Evolutionary conservation across 768 basidiomycete species (phyloP), one percentile per base, ranked within the genome.

Genomic region (Amanita subjunquillea): DNA sequence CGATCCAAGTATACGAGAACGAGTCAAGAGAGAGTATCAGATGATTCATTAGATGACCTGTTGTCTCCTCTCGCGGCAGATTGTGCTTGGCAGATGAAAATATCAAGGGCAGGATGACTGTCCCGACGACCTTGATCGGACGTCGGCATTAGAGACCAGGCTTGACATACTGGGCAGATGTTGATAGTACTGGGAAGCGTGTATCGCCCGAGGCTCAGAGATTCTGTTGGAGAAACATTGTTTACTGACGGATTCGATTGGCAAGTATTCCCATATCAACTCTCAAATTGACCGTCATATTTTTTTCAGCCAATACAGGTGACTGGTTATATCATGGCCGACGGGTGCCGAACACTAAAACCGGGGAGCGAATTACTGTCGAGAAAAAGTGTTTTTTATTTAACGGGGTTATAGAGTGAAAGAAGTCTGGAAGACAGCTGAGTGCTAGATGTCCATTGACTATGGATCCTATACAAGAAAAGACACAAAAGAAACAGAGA

Each of bases 171-270:
- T 97, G 2, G 96, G 96, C 0, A 73, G 87, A 47, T 82, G 87
- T 60, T 97, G 29, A 78, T 93, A 15, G 70, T 97, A 20, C 72
- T 98, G 51, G 70, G 75, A 2, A 81, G 83, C 55, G 77, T 92
- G 2, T 85, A 89, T 58, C 83, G 94, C 58, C 62, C 74, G 1
- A 74, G 83, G 41, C 67, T 90, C 56, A 88, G 91, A 61, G 80
- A 82, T 59, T 72, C 86, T 12, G 77, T 86, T 3, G 94, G 94
- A 8, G 93, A 97, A 69, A 73, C 97, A 74, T 67, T 98, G 15
- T 98, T 77, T 65, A 81, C 85, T 0, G 59, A 89, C 87, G 57
- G 85, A 90, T 56, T 83, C 80, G 2, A 83, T 95, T 66, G 71
- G 75, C 75, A 55, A 51, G 69, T 40, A 5, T 9, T 27, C 38